Conservation (phyloP, 805 yeast species). For the Nakazawaea ernobii region DNA sequence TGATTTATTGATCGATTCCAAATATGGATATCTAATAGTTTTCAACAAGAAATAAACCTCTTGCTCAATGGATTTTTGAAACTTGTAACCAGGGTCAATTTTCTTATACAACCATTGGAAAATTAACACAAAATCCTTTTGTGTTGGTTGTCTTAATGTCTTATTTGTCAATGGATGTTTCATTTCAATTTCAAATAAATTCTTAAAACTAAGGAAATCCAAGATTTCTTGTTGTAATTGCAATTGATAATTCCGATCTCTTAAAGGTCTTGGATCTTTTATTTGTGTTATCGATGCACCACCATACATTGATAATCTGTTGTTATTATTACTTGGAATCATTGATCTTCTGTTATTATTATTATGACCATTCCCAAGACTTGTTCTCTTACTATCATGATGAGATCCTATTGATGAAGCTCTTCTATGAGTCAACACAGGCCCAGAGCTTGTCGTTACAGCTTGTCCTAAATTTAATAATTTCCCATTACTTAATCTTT, state of each 20-base stretch:
- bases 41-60: constrained; percentile 69
- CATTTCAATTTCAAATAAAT: constrained; percentile 71
- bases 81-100: constrained; percentile 74
- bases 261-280: constrained; percentile 69
- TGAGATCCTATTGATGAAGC: background rate
- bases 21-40: constrained; percentile 68
- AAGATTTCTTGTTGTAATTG: constrained; percentile 62
- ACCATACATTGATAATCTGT: constrained; percentile 9
- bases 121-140: constrained; percentile 72
- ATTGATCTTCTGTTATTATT: background rate
- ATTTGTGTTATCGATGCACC: background rate
- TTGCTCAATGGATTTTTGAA: constrained; percentile 61
- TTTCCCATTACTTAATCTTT: constrained; percentile 5
- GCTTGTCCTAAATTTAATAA: constrained; percentile 10
- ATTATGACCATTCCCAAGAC: background rate
- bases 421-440: background rate
- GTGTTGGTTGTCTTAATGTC: constrained; percentile 74
- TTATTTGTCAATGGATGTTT: constrained; percentile 62
- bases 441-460: background rate
- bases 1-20: constrained; percentile 74
- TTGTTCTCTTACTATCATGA: constrained; percentile 1
- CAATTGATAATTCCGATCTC: constrained; percentile 65
- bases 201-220: constrained; percentile 48
- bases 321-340: constrained; percentile 1
- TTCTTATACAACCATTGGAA: constrained; percentile 76